These are phyloP conservation scores for Debaryomyces sp. DNA, from an alignment of 1,139 yeast species.

Conservation along the genomic window DNA sequence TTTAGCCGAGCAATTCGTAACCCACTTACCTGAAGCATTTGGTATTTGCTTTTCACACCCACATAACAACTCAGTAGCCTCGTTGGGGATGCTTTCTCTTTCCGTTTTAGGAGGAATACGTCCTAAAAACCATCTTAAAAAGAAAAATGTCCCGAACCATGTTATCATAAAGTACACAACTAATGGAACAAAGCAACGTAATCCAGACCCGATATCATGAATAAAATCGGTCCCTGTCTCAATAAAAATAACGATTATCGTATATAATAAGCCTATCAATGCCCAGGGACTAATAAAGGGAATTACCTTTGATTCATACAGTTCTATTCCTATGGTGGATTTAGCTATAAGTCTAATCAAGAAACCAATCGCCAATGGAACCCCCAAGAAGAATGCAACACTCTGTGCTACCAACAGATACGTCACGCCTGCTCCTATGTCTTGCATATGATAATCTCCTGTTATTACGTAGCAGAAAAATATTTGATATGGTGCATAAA, in stretches of 20 bases:
- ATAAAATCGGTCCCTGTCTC: slow-evolving; percentile 55
- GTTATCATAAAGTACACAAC: no score
- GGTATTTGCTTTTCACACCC: no score
- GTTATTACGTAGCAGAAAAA: slow-evolving; percentile 47
- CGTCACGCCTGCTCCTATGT: slow-evolving; percentile 21
- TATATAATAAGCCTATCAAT: slow-evolving; percentile 53
- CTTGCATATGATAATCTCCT: slow-evolving; percentile 16
- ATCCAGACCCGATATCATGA: no score
- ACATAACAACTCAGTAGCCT: no score
- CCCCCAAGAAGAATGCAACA: slow-evolving; percentile 57
- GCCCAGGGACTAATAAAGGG: slow-evolving; percentile 53
- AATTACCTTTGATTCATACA: slow-evolving; percentile 35
- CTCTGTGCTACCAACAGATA: slow-evolving; percentile 51
- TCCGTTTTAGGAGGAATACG: no score
- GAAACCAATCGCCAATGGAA: slow-evolving; percentile 54
- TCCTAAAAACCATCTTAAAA: no score
- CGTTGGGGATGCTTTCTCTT: no score
- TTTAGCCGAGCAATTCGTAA: no score
- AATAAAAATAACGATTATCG: slow-evolving; percentile 56
- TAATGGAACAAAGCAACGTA: no score
- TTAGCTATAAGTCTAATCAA: slow-evolving; percentile 37
- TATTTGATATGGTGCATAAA: slow-evolving; percentile 58
- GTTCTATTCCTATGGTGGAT: slow-evolving; percentile 26
- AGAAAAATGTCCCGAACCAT: no score
- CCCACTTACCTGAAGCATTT: no score